phyloP scores from a whole-genome alignment of 805 yeast species.

The Henningerozyma blattae region DNA sequence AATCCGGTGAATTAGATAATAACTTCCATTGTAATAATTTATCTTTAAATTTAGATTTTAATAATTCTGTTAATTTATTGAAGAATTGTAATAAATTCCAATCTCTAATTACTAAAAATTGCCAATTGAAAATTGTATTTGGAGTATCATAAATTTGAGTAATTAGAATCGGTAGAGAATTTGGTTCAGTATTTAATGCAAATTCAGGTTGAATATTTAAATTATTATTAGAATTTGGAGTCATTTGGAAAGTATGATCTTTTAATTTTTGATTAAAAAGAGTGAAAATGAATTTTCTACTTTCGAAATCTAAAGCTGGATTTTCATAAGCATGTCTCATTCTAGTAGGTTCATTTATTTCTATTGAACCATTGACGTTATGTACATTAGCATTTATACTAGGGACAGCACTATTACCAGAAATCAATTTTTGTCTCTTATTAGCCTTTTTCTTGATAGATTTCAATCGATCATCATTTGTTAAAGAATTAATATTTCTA shows the following conservation, averaged over 20 bases:
- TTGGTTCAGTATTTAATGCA: not conserved
- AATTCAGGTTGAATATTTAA: too few relatives aligned
- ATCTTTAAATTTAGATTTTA: not conserved
- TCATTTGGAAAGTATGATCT: too few relatives aligned
- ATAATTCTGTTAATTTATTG: not conserved
- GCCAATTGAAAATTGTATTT: constrained; percentile 7
- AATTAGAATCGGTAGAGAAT: constrained; percentile 2
- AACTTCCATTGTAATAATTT: not conserved
- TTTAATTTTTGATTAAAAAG: constrained; percentile 4
- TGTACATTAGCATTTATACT: too few relatives aligned
- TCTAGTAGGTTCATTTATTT: too few relatives aligned
- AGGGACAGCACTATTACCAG: too few relatives aligned
- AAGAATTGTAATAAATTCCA: constrained; percentile 7
- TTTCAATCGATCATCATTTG: not conserved
- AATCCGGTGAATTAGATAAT: too few relatives aligned
- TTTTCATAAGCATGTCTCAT: not conserved
- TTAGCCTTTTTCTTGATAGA: too few relatives aligned
- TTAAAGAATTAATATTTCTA: not conserved
- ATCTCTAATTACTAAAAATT: constrained; percentile 7
- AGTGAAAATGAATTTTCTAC: constrained; percentile 4
- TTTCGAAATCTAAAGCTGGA: not conserved
- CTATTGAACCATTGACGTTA: too few relatives aligned
- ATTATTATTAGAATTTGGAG: too few relatives aligned
- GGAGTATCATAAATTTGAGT: constrained; percentile 7
- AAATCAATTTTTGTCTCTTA: too few relatives aligned